These are phyloP conservation scores for Aspergillus oerlinghausenensis DNA, from an alignment of 2,329 filamentous ascomycete genomes.

Conservation along the genomic window DNA sequence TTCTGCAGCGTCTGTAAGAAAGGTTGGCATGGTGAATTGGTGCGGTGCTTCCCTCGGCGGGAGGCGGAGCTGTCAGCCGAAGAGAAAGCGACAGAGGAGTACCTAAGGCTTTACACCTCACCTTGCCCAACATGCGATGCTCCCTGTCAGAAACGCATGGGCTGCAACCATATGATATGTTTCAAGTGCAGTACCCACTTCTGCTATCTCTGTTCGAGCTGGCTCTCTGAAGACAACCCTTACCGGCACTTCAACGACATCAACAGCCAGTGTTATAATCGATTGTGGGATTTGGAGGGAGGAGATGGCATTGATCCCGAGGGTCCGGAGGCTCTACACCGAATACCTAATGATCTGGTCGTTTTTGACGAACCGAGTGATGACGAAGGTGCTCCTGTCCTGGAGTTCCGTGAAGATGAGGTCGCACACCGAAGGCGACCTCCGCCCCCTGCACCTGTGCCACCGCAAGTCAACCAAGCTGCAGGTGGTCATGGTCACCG, in stretches of 20 bases:
- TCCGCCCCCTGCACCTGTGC: slow-evolving; percentile 39
- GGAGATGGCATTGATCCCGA: slow-evolving; percentile 59
- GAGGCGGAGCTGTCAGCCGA: slow-evolving; percentile 70
- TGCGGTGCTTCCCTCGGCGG: slow-evolving; percentile 63
- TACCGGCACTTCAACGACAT: slow-evolving; percentile 81
- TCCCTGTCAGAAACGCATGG: slow-evolving; percentile 82
- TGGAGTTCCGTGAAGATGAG: slow-evolving; percentile 24
- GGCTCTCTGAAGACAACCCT: slow-evolving; percentile 74
- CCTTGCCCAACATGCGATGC: slow-evolving; percentile 83
- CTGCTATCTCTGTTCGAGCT: slow-evolving; percentile 89
- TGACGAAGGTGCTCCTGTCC: slow-evolving; percentile 24
- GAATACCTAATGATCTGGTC: slow-evolving; percentile 37
- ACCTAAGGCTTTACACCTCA: slow-evolving; percentile 74
- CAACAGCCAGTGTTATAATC: slow-evolving; percentile 70
- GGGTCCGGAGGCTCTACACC: slow-evolving; percentile 37
- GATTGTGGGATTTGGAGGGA: slow-evolving; percentile 83
- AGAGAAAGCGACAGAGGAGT: slow-evolving; percentile 81
- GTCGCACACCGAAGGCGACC: slow-evolving; percentile 24
- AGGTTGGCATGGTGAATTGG: slow-evolving; percentile 91
- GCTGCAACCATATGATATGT: slow-evolving; percentile 97
- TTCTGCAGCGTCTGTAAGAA: slow-evolving; percentile 74
- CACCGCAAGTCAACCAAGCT: slow-evolving; percentile 30
- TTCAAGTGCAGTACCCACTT: slow-evolving; percentile 87
- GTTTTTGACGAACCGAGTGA: slow-evolving; percentile 32
- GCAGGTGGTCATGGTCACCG: slow-evolving; percentile 23